Percentiles rank a stretch among this genome's conserved stretches.
Evolutionary conservation across 2,329 filamentous ascomycete genomes (phyloP).

Genomic region (Colletotrichum sidae): DNA sequence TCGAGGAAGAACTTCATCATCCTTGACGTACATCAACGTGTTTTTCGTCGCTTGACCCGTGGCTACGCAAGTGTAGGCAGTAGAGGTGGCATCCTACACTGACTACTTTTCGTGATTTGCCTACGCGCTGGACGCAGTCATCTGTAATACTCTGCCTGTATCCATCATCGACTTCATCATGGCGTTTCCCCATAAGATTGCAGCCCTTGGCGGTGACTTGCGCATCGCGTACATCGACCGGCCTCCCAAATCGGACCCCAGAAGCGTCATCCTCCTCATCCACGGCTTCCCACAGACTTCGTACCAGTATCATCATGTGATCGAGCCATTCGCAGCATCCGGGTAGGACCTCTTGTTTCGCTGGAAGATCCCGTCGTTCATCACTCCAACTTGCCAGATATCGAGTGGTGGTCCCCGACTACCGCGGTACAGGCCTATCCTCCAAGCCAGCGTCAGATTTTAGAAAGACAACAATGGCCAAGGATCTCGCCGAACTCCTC

Average conservation of each 20-base stretch:
- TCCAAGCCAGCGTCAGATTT: slow-evolving; percentile 51
- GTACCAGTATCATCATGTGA: slow-evolving; percentile 56
- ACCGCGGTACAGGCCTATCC: slow-evolving; percentile 52
- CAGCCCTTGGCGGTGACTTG: not conserved
- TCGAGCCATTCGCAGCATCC: slow-evolving; percentile 48
- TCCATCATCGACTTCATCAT: too few relatives aligned
- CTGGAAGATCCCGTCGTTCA: not conserved
- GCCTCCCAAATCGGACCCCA: not conserved
- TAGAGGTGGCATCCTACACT: too few relatives aligned
- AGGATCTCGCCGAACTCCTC: slow-evolving; percentile 49
- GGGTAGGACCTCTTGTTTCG: slow-evolving; percentile 40
- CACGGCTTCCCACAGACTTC: slow-evolving; percentile 61
- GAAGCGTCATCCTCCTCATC: slow-evolving; percentile 55
- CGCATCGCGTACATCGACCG: slow-evolving; percentile 9
- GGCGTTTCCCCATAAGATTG: too few relatives aligned
- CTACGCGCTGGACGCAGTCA: too few relatives aligned
- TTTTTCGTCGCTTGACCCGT: too few relatives aligned
- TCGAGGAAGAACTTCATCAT: too few relatives aligned
- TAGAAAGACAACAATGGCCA: slow-evolving; percentile 53
- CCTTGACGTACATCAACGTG: too few relatives aligned
- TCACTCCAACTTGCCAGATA: slow-evolving; percentile 29
- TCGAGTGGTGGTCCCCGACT: slow-evolving; percentile 54
- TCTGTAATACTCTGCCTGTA: too few relatives aligned
- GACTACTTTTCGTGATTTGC: too few relatives aligned
- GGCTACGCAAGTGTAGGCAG: too few relatives aligned